A percentile compares a stretch with the other conserved stretches of the same genome.
phyloP scores from a whole-genome alignment of 2,329 filamentous ascomycete genomes.

The Purpureocillium takamizusanense region DNA sequence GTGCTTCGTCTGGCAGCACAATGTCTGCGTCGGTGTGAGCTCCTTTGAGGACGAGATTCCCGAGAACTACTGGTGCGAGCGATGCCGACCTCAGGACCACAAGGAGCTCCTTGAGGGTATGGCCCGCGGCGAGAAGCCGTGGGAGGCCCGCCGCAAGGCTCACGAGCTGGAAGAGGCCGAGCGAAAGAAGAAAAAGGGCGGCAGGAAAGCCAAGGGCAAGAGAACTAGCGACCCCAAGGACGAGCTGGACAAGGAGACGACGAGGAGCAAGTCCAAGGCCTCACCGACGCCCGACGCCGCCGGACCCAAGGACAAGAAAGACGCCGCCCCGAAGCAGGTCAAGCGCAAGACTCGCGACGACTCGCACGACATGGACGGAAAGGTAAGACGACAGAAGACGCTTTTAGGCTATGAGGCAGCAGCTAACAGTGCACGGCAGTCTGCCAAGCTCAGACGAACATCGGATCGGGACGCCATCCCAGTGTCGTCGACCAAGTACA shows the following conservation, averaged over 20 bases:
- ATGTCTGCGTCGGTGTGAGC: constrained; percentile 83
- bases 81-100: constrained; percentile 79
- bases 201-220: constrained; percentile 57
- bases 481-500: constrained; percentile 26
- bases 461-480: constrained; percentile 37
- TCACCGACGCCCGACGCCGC: constrained; percentile 29
- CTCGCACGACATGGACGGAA: constrained; percentile 40
- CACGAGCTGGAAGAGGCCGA: constrained; percentile 56
- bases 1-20: constrained; percentile 94
- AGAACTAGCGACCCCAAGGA: constrained; percentile 55
- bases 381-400: too few species aligned
- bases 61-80: constrained; percentile 85
- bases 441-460: constrained; percentile 41
- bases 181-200: constrained; percentile 46
- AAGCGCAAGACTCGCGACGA: constrained; percentile 53
- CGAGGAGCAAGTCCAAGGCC: constrained; percentile 21
- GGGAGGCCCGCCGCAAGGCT: constrained; percentile 61
- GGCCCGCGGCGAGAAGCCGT: constrained; percentile 71
- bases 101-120: constrained; percentile 71
- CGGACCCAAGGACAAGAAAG: constrained; percentile 38
- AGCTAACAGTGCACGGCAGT: too few species aligned
- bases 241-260: constrained; percentile 41
- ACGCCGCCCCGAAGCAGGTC: constrained; percentile 29
- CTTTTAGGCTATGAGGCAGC: too few species aligned
- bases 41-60: constrained; percentile 70